phyloP scores from a whole-genome alignment of 169 alveolate genomes.

The Besnoitia besnoiti region DNA sequence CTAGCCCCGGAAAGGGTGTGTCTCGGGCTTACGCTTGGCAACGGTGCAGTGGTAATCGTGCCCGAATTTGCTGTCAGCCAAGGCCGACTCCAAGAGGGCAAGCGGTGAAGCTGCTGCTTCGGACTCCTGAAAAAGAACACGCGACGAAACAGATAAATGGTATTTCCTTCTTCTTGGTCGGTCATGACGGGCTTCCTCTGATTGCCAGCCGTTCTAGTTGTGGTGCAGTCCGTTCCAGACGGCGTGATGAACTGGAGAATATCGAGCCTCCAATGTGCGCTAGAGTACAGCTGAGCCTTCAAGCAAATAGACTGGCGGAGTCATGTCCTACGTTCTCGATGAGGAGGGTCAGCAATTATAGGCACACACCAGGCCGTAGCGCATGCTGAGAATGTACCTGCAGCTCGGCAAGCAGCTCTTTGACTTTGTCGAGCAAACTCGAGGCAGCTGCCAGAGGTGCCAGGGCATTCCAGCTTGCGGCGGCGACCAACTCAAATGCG shows the following conservation, averaged over 20 bases:
- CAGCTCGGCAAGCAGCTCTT: not conserved
- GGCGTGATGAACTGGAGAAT: too few species aligned
- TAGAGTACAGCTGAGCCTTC: too few species aligned
- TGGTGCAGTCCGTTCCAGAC: too few species aligned
- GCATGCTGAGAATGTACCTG: not conserved
- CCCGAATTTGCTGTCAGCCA: not conserved
- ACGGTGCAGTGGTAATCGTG: not conserved
- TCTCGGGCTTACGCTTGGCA: conserved; percentile 18
- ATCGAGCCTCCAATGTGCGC: too few species aligned
- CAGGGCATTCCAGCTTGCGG: not conserved
- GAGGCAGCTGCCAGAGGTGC: conserved; percentile 11
- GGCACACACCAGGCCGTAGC: too few species aligned
- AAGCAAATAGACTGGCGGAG: too few species aligned
- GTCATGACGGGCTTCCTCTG: not conserved
- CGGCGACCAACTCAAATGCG: conserved; percentile 2
- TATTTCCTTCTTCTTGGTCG: too few species aligned
- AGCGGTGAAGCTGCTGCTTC: not conserved
- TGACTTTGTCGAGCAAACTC: not conserved
- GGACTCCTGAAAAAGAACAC: not conserved
- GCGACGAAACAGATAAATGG: not conserved
- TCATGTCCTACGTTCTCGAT: too few species aligned
- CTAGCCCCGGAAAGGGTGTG: too few species aligned
- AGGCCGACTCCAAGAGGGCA: not conserved
- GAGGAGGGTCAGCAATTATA: too few species aligned
- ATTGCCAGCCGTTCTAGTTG: too few species aligned